A percentile compares a stretch with the other conserved stretches of the same genome.
These are phyloP conservation scores for Paramarasmius palmivorus DNA, from an alignment of 1,284 basidiomycete species.

Conservation along the genomic window DNA sequence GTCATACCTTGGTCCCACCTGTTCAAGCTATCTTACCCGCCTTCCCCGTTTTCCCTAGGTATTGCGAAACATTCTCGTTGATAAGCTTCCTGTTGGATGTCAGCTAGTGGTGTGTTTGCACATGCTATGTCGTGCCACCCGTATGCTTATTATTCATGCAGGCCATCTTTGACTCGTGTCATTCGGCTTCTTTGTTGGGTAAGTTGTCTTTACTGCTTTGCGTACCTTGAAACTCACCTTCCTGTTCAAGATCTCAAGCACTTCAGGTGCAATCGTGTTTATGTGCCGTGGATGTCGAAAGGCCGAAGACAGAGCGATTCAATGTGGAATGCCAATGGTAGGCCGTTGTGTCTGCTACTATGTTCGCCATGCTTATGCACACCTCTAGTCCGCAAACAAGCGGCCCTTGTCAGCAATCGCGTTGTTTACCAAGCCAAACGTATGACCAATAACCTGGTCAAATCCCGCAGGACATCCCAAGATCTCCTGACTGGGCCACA, in stretches of 20 bases:
- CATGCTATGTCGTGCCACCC: no score
- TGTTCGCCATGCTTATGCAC: background rate
- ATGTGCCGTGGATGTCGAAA: conserved; percentile 47
- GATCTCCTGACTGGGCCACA: background rate
- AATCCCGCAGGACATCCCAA: conserved; percentile 16
- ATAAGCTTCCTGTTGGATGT: conserved; percentile 38
- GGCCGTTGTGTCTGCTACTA: conserved; percentile 7
- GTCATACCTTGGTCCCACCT: background rate
- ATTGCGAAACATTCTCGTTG: conserved; percentile 37
- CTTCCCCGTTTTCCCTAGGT: conserved; percentile 25
- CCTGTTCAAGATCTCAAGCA: conserved; percentile 38
- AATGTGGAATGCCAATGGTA: conserved; percentile 32
- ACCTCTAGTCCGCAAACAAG: conserved; percentile 16
- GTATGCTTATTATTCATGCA: conserved; percentile 10
- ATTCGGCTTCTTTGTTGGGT: conserved; percentile 47
- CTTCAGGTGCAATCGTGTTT: conserved; percentile 45
- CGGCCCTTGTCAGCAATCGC: conserved; percentile 14
- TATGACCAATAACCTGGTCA: conserved; percentile 16
- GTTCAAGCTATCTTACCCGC: background rate
- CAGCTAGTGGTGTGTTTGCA: conserved; percentile 35
- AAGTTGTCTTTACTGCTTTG: background rate
- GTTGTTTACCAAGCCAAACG: conserved; percentile 24
- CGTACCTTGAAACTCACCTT: background rate
- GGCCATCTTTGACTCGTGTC: conserved; percentile 51
- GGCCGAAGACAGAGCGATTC: conserved; percentile 37